Base-by-base conservation (phyloP, 345 rosid genomes). In the Eucalyptus pumila region DNA sequence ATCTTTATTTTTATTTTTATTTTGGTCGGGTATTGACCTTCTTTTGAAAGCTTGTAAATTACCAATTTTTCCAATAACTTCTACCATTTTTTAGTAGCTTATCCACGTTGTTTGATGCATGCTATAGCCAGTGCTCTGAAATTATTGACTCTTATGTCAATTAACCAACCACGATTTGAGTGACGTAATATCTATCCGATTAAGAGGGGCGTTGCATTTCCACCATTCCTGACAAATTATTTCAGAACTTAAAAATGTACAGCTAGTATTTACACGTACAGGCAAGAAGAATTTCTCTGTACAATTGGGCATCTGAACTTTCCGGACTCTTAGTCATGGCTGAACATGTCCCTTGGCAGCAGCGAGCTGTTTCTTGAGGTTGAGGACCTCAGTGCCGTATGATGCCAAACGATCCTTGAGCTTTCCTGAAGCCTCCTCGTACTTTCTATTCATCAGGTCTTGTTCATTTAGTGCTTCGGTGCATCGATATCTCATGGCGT, bases 341-440 rank as follows among this genome's bases (percentile, higher is more conserved):
- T 50, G 44, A 48, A 32, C 87, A 51, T 52, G 87, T 47, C 86
- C 87, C 85, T 60, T 30, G 21, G 88, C 85, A 69, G 92, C 89
- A 87, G 94, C 93, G 47, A 95, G 94, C 88, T 95, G 94, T 93
- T 97, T 95, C 94, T 94, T 95, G 60, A 96, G 97, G 92, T 94
- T 93, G 83, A 96, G 91, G 81, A 90, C 93, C 92, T 97, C 98
- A 2, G 87, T 90, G 72, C 91, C 98, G 50, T 88, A 93, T 11
- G 93, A 90, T 87, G 95, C 95, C 91, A 97, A 90, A 89, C 80
- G 89, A 60, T 93, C 93, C 91, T 97, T 98, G 49, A 96, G 95
- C 88, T 89, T 92, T 52, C 88, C 86, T 6, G 99, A 96, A 58
- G 97, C 99, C 90, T 93, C 98, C 88, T 91, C 89, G 89, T 90